Evolutionary conservation across 2,329 filamentous ascomycete species (phyloP).

Genomic region (Hypoxylon sp.): DNA sequence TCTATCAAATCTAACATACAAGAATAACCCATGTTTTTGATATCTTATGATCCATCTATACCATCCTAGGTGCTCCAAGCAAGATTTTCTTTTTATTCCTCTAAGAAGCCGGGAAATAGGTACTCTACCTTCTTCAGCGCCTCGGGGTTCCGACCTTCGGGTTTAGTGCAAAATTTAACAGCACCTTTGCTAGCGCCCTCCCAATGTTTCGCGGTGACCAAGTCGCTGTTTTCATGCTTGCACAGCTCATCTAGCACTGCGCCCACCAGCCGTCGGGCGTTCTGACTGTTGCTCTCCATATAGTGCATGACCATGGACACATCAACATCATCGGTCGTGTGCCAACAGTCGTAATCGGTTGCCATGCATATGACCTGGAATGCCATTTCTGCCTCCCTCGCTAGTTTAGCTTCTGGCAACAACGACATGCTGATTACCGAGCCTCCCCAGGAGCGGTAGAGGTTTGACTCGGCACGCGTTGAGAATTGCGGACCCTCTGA

Average conservation of each 20-base stretch:
- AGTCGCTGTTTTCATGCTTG: conserved; percentile 80
- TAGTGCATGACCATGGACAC: conserved; percentile 98
- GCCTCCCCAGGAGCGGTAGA: conserved; percentile 95
- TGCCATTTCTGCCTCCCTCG: conserved; percentile 93
- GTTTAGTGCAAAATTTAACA: conserved; percentile 85
- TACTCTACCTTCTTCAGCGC: conserved; percentile 86
- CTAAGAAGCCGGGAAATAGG: conserved; percentile 87
- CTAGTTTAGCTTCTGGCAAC: conserved; percentile 95
- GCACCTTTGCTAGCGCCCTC: conserved; percentile 83
- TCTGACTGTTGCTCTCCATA: conserved; percentile 93
- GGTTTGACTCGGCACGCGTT: conserved; percentile 92
- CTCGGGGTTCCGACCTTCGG: conserved; percentile 79
- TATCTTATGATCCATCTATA: conserved; percentile 18
- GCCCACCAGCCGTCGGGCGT: conserved; percentile 86
- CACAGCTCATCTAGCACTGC: conserved; percentile 89
- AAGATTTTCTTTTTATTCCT: conserved; percentile 51
- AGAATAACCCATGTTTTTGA: conserved; percentile 19
- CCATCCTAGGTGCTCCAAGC: conserved; percentile 1
- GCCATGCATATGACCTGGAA: conserved; percentile 99
- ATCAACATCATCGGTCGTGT: conserved; percentile 84
- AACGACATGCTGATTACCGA: conserved; percentile 98
- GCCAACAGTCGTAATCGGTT: conserved; percentile 99
- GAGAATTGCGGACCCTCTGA: conserved; percentile 97
- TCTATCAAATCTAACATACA: conserved; percentile 19
- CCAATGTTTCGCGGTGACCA: conserved; percentile 86